Evolutionary conservation across 1,284 basidiomycete species (phyloP), one percentile per base, ranked within the genome.

Genomic region (Trichosporon asahii): DNA sequence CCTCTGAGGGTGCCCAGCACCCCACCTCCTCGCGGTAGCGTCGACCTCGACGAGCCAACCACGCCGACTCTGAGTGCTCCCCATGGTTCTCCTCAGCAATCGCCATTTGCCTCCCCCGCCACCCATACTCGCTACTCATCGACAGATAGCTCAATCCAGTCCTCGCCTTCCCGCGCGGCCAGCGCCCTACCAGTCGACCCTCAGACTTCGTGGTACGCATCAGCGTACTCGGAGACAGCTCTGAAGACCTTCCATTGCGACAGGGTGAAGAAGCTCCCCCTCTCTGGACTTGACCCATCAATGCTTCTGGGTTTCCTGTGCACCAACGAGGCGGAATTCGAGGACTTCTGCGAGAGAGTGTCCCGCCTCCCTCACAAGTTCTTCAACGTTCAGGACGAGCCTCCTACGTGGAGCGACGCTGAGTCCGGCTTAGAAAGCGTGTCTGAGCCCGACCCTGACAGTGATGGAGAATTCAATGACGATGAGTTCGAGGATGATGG

Each of bases 251-350:
- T 94, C 86, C 96, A 98, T 82, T 95, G 94, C 80, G 95, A 98
- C 29, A 89, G 91, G 23, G 90, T 98, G 57, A 87, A 93, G 79
- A 95, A 95, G 87, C 95, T 98, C 92, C 91, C 91, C 0, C 84
- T 98, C 63, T 89, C 89, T 46, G 90, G 90, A n/a, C 84, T 99
- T 66, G 96, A 98, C 80, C 96, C 97, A 12, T 96, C 94, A 77
- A 98, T 99, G 96, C 85, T 99, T 9, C 86, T 98, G 67, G 95
- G 95, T 18, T 98, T 99, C 82, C 80, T 98, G 74, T 90, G 91
- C 78, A 88, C 88, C 74, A 88, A 92, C 78, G 91, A 94, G 82
- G 85, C 82, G 23, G 94, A 96, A 67, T 96, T 94, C 90, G 83
- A 86, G 15, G 94, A 97, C 82, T 89, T 98, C 71, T 87, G 89